These are phyloP conservation scores for Neurospora sp. DNA, from an alignment of 495 filamentous ascomycete species.

Conservation along the genomic window DNA sequence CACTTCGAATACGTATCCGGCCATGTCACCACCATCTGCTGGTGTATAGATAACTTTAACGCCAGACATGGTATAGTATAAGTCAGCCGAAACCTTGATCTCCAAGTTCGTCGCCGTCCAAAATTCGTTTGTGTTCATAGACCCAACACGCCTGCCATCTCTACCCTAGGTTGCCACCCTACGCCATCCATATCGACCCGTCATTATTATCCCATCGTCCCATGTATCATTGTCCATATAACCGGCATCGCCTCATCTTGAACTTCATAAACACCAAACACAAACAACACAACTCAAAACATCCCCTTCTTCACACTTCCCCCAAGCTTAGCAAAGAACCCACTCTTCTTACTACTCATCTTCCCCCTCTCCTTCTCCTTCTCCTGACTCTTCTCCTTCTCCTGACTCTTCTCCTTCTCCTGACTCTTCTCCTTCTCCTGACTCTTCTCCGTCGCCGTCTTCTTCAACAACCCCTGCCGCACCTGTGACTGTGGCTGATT, in stretches of 20 bases:
- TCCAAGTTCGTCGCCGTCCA: background rate
- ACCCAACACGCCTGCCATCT: background rate
- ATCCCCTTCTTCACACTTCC: slow-evolving; percentile 4
- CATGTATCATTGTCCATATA: background rate
- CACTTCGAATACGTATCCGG: background rate
- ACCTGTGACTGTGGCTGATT: slow-evolving; percentile 9
- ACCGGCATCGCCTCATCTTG: background rate
- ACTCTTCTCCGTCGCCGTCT: background rate
- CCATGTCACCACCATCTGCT: background rate
- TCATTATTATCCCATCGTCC: background rate
- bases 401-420: background rate
- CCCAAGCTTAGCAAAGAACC: slow-evolving; percentile 16
- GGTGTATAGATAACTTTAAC: background rate
- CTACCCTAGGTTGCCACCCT: background rate
- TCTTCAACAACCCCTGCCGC: slow-evolving; percentile 3
- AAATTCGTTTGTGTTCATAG: background rate
- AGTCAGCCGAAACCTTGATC: background rate
- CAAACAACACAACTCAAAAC: background rate
- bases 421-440: slow-evolving; percentile 3
- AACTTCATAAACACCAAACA: background rate
- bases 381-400: background rate
- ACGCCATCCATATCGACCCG: background rate
- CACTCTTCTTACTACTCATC: background rate
- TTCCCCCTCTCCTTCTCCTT: background rate
- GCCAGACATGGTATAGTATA: background rate